These are phyloP conservation scores for Aspergillus spinulosporus DNA, from an alignment of 2,329 filamentous ascomycete genomes.

Conservation along the genomic window DNA sequence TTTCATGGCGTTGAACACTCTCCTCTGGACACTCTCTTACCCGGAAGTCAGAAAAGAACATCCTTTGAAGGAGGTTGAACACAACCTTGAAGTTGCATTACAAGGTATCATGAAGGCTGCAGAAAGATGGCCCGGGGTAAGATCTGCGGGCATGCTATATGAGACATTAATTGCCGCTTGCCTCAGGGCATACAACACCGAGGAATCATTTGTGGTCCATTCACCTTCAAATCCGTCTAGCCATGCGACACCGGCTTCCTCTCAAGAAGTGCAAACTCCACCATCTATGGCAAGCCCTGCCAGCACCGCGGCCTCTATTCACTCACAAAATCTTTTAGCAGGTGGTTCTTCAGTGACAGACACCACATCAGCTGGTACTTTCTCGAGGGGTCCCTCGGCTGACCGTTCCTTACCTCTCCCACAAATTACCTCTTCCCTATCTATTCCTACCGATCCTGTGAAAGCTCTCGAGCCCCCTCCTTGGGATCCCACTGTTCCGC, in stretches of 20 bases:
- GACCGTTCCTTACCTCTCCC: slow-evolving; percentile 32
- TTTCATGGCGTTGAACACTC: slow-evolving; percentile 87
- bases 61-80: slow-evolving; percentile 71
- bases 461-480: slow-evolving; percentile 23
- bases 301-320: slow-evolving; percentile 39
- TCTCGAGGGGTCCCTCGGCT: slow-evolving; percentile 37
- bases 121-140: slow-evolving; percentile 87
- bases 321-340: slow-evolving; percentile 35
- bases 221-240: slow-evolving; percentile 48
- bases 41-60: slow-evolving; percentile 75
- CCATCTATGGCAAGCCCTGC: slow-evolving; percentile 45
- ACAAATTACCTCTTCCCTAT: slow-evolving; percentile 24
- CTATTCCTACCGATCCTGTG: slow-evolving; percentile 21
- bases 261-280: slow-evolving; percentile 41
- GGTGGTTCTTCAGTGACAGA: slow-evolving; percentile 31
- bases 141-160: slow-evolving; percentile 81
- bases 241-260: slow-evolving; percentile 43
- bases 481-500: slow-evolving; percentile 22
- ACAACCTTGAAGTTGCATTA: slow-evolving; percentile 71
- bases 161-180: slow-evolving; percentile 82
- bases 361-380: slow-evolving; percentile 32
- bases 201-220: slow-evolving; percentile 53
- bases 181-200: slow-evolving; percentile 78
- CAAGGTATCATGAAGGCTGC: slow-evolving; percentile 78
- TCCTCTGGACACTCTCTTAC: slow-evolving; percentile 90